Evolutionary conservation across 345 rosid species (phyloP), one percentile per base, ranked within the genome.

Genomic region (Raphanus sativus): DNA sequence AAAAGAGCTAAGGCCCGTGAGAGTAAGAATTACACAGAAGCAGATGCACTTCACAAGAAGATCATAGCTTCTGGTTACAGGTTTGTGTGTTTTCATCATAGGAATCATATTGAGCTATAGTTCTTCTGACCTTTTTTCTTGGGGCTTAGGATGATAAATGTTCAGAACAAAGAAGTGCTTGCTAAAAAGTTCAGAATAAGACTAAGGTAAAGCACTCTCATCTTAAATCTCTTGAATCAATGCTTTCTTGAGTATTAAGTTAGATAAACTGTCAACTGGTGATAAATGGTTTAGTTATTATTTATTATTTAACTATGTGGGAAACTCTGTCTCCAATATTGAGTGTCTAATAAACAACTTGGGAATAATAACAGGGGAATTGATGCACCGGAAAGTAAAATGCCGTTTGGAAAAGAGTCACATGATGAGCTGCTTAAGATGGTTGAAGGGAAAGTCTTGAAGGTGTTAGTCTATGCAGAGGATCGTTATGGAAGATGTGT

Each of bases 381-480:
- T 63, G 98, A 94, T 85, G 87, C 98, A 70, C 98, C 94, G 2
- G 93, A 90, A 80, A 83, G 89, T 64, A 42, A 63, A 67, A 92
- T 94, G 98, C 90, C 91, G 0, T 89, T 77, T 32, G 98, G 98
- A 34, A 67, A 87, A 52, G 90, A 94, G 75, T 89, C 98, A 0
- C 85, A 87, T 28, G 83, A 88, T 26, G 97, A 87, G 78, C 77
- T 91, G 60, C 55, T 63, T 33, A 88, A 86, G 64, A 77, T 91
- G 71, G 88, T 93, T 62, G 73, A 87, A 75, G 93, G 97, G 0
- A 89, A 89, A 84, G 72, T 80, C 52, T 70, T 92, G 82, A 89
- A 86, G 67, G 83, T 90, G 54, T 70, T 90, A 3, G 95, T 84
- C n/a, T 90, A 87, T 17, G 80, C 52, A 0, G 81, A 87, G 74